Evolutionary conservation across 2,329 filamentous ascomycete genomes (phyloP).

Genomic region (Xylariaceae sp.): DNA sequence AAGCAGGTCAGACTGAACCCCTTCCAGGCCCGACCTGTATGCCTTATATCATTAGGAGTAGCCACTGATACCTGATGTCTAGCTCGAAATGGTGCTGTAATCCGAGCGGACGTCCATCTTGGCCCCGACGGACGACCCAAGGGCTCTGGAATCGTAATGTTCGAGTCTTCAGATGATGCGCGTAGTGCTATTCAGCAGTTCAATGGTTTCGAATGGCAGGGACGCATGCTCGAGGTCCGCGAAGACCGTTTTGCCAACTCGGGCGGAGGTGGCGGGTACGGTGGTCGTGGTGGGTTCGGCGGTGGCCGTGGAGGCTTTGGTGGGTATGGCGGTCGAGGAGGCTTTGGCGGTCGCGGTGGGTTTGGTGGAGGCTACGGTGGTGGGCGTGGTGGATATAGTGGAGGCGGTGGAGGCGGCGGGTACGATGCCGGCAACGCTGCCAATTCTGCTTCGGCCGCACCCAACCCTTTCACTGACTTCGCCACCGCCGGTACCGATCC

Average conservation of each 20-base stretch:
- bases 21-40: background rate
- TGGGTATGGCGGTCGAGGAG: constrained; percentile 45
- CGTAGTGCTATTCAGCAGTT: constrained; percentile 96
- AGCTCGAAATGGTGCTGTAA: constrained; percentile 71
- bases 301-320: constrained; percentile 50
- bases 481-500: constrained; percentile 84
- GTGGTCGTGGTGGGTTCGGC: constrained; percentile 46
- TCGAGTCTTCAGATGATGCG: constrained; percentile 91
- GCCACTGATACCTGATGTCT: constrained; percentile 8
- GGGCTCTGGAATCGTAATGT: constrained; percentile 94
- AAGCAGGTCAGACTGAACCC: constrained; percentile 72
- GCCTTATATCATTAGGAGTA: too few relatives aligned
- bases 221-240: constrained; percentile 86
- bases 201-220: constrained; percentile 99
- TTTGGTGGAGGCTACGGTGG: constrained; percentile 42
- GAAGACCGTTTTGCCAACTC: constrained; percentile 86
- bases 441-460: constrained; percentile 50
- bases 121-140: constrained; percentile 91
- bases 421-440: constrained; percentile 5
- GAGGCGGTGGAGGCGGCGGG: constrained; percentile 16
- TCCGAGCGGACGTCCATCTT: constrained; percentile 92
- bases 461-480: constrained; percentile 92
- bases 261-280: constrained; percentile 58
- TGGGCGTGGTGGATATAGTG: constrained; percentile 41
- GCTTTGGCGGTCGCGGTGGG: constrained; percentile 42